Evolutionary conservation across 345 rosid genomes (phyloP).

Genomic region (Gossypium turneri): DNA sequence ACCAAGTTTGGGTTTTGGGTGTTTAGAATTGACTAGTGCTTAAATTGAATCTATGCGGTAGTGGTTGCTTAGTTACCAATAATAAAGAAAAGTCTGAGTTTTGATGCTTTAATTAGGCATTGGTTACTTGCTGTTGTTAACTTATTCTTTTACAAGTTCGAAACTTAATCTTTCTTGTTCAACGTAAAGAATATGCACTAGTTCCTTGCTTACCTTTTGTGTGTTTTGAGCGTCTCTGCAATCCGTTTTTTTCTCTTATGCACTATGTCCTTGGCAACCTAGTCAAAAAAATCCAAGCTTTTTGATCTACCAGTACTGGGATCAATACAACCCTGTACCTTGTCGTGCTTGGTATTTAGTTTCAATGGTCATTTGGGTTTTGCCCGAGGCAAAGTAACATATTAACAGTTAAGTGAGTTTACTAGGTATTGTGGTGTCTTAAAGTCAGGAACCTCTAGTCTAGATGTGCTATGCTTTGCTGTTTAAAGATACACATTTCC

Average conservation of each 20-base stretch:
- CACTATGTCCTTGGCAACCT: too few relatives aligned
- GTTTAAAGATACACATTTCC: neutral
- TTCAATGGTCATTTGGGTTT: too few relatives aligned
- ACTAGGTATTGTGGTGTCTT: too few relatives aligned
- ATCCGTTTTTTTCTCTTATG: too few relatives aligned
- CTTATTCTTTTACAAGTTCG: neutral
- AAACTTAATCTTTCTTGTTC: neutral
- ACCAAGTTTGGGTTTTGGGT: neutral
- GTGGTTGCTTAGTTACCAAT: neutral
- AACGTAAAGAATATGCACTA: neutral
- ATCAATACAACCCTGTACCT: too few relatives aligned
- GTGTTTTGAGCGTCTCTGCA: neutral
- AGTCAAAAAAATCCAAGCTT: too few relatives aligned
- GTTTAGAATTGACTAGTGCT: neutral
- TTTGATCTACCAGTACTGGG: too few relatives aligned
- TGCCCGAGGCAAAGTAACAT: too few relatives aligned
- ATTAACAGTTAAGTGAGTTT: too few relatives aligned
- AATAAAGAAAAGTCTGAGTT: neutral
- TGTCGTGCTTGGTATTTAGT: too few relatives aligned
- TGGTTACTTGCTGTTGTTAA: neutral
- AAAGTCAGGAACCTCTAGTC: too few relatives aligned
- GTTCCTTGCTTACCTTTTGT: neutral
- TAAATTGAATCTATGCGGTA: neutral
- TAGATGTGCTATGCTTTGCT: neutral
- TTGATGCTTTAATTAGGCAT: constrained; percentile 2